Base-by-base conservation (phyloP, 2,329 filamentous ascomycete genomes). In the Trichoderma polysporum region DNA sequence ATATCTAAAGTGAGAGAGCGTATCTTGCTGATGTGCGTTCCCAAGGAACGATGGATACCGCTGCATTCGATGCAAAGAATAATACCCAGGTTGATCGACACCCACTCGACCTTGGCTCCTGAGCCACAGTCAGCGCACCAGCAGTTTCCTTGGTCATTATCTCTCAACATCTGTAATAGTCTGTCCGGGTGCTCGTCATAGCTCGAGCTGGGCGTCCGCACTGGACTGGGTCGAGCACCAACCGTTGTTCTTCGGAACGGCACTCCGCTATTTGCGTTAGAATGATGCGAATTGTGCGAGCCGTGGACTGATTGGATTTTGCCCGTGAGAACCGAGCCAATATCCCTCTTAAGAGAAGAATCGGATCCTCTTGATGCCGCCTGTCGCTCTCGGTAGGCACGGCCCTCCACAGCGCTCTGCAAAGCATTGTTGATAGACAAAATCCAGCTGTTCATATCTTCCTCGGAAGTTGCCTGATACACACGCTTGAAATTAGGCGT, bases 361-460 rank as follows among this genome's bases (percentile, higher is more conserved):
- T 88, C 85, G 1, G 79, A 73, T 10, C 66, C 63, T 49, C 73
- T 75, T 19, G 80, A 78, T 13, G 74, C 73, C 2, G 78, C 74
- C n/a, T 82, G 83, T 70, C 83, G 84, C 61, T 85, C 86, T 70
- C 79, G 85, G 70, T 83, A 85, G 33, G 88, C 87, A 69, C 90
- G 88, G 50, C 92, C 90, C 79, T 99, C 96, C 58, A 99, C 93
- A 17, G 95, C 96, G 76, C 93, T 97, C 76, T 99, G 95, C 45
- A 98, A 82, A 10, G 95, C 96, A 75, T 98, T 99, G 79, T 99
- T 99, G 81, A 99, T 96, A 22, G 95, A 91, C 25, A 87, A 85
- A 72, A 99, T 99, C 95, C 95, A 99, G 72, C 89, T 94, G 75
- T 90, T 93, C 92, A 99, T 97, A 74, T 99, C 95, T 45, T 99